Base-by-base conservation (phyloP, 805 yeast genomes). In the Saccharomycodes ludwigii region DNA sequence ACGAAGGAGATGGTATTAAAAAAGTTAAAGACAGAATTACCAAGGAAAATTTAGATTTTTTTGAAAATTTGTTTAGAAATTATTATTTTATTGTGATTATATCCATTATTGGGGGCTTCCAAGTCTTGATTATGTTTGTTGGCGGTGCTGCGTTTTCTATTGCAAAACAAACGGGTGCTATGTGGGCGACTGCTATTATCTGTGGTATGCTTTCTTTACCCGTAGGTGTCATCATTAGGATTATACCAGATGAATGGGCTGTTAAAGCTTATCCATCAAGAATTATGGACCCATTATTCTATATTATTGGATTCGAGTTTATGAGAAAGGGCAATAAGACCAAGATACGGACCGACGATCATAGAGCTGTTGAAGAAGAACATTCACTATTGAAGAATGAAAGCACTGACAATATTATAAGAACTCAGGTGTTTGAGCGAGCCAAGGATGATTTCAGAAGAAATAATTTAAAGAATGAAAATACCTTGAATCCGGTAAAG, bases 71-170 rank as follows among this genome's bases (percentile, higher is more conserved):
- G 37, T 71, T 72, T 57, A 69, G 85, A 54, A 91, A 91, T 54
- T 72, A 71, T 63, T 85, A 82, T 55, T 91, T 91, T 57, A 57
- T 85, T 28, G 61, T 54, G 5, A 86, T 91, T 44, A 73, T 79
- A 15, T 46, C 54, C 3, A 63, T 91, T 29, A 85, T 91, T 54
- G 91, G 76, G 19, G 86, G 80, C 4, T 71, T 75, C 57, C 98
- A 91, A 60, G 63, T 85, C 3, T 55, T 88, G 33, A 88, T 91
- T 45, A 91, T 91, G 97, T 81, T 76, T 57, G 88, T 83, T 40
- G 99, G 99, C 33, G 98, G 99, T 34, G 81, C 88, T 25, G 95
- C 98, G 0, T 91, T 91, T 58, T 73, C 86, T 6, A 67, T 86
- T 41, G 72, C 71, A 2, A 67, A 77, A 39, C 93, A 81, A 56